These are phyloP conservation scores for Fomitopsis serialis DNA, from an alignment of 768 basidiomycete genomes.

Conservation along the genomic window DNA sequence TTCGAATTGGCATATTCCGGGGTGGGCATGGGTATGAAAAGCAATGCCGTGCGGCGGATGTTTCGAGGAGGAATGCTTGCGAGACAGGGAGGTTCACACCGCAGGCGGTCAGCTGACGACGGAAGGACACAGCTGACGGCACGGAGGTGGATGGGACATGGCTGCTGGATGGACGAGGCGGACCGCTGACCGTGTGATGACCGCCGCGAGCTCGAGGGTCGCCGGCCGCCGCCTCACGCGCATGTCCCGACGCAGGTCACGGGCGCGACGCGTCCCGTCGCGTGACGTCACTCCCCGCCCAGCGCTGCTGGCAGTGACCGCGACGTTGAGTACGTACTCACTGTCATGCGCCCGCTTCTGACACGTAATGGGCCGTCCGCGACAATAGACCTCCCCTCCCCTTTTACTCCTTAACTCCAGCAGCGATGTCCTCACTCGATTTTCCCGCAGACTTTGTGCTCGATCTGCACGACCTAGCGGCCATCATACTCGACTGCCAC, in stretches of 20 bases:
- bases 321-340: too few species aligned
- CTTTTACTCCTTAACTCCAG: not conserved
- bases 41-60: not conserved
- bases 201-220: too few species aligned
- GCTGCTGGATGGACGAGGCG: too few species aligned
- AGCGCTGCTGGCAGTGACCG: not conserved
- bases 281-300: not conserved
- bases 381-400: not conserved
- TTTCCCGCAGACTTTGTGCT: conserved; percentile 12
- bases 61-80: not conserved
- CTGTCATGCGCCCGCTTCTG: too few species aligned
- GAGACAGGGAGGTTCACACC: not conserved
- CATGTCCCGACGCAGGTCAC: not conserved
- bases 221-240: too few species aligned
- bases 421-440: not conserved
- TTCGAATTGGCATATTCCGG: too few species aligned
- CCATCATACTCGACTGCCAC: conserved; percentile 13
- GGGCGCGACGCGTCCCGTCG: not conserved
- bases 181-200: too few species aligned
- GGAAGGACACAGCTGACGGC: not conserved
- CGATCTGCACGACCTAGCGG: conserved; percentile 18
- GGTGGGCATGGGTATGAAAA: too few species aligned
- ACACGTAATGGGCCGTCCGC: not conserved
- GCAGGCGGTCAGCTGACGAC: not conserved
- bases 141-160: too few species aligned